Percentiles rank a stretch among this genome's conserved stretches.
Evolutionary conservation across 257 asterid genomes (phyloP).

Genomic region (Eustoma russellianum): DNA sequence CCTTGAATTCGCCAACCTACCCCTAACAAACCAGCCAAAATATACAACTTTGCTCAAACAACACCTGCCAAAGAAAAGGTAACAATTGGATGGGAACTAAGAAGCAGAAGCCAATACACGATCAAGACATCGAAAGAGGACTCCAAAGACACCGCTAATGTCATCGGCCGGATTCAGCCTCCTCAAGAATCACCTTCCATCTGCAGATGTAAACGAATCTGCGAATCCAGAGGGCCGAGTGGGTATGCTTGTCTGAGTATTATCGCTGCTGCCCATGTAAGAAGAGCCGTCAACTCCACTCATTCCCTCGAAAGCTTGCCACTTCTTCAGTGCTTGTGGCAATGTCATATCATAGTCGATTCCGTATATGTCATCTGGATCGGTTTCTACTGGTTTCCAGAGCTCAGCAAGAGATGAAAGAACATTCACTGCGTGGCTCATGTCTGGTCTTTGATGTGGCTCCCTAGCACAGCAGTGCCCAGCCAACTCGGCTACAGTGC

Average conservation of each 20-base stretch:
- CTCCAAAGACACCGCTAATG: conserved; percentile 10
- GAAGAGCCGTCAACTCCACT: conserved; percentile 44
- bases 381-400: conserved; percentile 77
- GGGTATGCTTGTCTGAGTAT: conserved; percentile 67
- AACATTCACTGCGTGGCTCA: conserved; percentile 75
- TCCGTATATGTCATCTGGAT: conserved; percentile 59
- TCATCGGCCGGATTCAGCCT: neutral
- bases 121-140: conserved; percentile 5
- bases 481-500: conserved; percentile 66
- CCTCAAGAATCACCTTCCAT: conserved; percentile 46
- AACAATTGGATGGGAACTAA: neutral
- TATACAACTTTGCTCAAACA: no score
- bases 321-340: conserved; percentile 77
- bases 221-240: conserved; percentile 73
- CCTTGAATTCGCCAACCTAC: no score
- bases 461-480: conserved; percentile 78
- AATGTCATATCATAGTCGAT: conserved; percentile 69
- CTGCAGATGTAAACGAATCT: conserved; percentile 57
- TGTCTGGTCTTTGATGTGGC: conserved; percentile 76
- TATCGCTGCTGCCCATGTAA: conserved; percentile 44
- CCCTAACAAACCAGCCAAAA: no score
- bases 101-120: neutral
- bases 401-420: conserved; percentile 71
- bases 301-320: conserved; percentile 79
- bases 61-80: no score